Base-by-base conservation (phyloP, 495 filamentous ascomycete genomes). In the Aspergillus wentii region DNA sequence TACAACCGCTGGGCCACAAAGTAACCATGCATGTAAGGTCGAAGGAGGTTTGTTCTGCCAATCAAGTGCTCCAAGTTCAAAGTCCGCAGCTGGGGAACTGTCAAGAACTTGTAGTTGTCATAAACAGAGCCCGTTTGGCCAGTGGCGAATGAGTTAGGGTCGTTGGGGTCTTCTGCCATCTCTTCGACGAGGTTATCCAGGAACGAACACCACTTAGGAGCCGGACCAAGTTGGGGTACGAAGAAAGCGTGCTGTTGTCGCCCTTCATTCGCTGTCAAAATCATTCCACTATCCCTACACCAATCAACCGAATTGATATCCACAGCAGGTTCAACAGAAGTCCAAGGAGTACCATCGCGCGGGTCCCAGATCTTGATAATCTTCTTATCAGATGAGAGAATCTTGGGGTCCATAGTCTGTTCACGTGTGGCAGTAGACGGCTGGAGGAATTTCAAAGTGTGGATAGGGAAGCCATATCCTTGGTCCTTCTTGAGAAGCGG, bases 101-200 rank as follows among this genome's bases (percentile, higher is more conserved):
- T 94, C 39, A 99, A 69, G 78, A 99, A 97, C 59, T 95, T 96
- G 77, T 86, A 97, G 59, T 97, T 96, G 60, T 97, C 94, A 67
- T 96, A 99, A 10, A 94, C 83, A 44, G 89, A 79, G 22, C 83
- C 80, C 19, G 60, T 59, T 22, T 68, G 61, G 19, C 62, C 55
- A 26, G 54, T 57, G 33, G 48, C 66, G 48, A 78, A 86, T 5
- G 80, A 76, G 43, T 77, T 79, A 3, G 83, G 82, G 46, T 87
- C 83, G 47, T 79, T 76, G 10, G 67, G 69, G 41, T 82, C 75
- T 55, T 94, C 90, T 2, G 90, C 91, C 87, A 99, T 96, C 56
- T 99, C 94, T 61, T 99, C 94, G 11, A 95, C 94, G 35, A 98
- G 73, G 52, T 91, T 94, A 54, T 99, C 94, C 21, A 99, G 68